Evolutionary conservation across 2,329 filamentous ascomycete genomes (phyloP).

Genomic region (Claviceps spartinae): DNA sequence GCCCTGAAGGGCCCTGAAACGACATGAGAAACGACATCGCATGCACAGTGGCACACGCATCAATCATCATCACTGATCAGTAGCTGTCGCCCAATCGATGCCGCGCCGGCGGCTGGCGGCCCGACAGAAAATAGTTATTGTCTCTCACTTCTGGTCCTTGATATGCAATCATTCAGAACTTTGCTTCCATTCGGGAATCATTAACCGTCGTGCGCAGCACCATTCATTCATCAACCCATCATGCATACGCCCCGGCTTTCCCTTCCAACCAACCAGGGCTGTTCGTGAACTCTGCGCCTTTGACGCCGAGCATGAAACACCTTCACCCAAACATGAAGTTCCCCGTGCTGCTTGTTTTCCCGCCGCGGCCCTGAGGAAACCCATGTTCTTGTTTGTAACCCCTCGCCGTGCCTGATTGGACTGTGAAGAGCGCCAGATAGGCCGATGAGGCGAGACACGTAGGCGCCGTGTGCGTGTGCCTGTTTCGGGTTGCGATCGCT

Average conservation of each 20-base stretch:
- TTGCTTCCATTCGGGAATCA: not conserved
- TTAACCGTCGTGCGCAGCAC: not conserved
- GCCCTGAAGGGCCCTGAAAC: not conserved
- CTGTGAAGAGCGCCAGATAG: not conserved
- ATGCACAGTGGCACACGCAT: not conserved
- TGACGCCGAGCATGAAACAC: slow-evolving; percentile 4
- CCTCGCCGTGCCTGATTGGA: not conserved
- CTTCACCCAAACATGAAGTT: not conserved
- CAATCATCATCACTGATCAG: not conserved
- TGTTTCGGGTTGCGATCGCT: not conserved
- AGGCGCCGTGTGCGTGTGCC: not conserved
- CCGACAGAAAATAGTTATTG: not conserved
- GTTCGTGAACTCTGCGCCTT: not conserved
- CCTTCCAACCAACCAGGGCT: not conserved
- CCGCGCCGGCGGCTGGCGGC: not conserved
- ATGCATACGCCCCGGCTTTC: not conserved
- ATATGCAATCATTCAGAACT: not conserved
- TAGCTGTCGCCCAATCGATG: not conserved
- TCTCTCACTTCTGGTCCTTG: not conserved
- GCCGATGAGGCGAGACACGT: not conserved
- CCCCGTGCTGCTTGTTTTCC: not conserved
- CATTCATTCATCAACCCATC: not conserved
- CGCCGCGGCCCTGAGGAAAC: too few species aligned
- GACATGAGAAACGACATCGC: not conserved
- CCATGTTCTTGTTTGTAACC: not conserved